Base-by-base conservation (phyloP, 2,329 filamentous ascomycete genomes). In the Ustulina deusta region DNA sequence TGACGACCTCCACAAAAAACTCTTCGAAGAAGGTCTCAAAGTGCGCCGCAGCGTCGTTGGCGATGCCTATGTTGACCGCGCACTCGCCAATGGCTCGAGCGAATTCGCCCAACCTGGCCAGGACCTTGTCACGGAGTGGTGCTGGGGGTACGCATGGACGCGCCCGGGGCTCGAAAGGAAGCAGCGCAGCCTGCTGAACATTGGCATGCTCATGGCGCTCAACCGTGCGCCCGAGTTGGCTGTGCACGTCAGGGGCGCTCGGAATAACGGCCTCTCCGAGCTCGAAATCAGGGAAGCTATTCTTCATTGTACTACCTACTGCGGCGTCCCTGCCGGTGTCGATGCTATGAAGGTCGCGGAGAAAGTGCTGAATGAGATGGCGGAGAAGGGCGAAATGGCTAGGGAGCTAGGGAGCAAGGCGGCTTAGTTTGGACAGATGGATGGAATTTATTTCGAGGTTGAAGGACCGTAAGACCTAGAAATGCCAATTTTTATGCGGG, bases 71-170 rank as follows among this genome's bases (percentile, higher is more conserved):
- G 89, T 91, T 62, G 83, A 89, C 73, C 80, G 79, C 3, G 84
- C 88, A 1, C 80, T 90, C 10, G 79, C 80, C n/a, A 85, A 85
- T 63, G 85, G 85, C 2, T 83, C 85, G 0, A 85, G 84, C 10
- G 84, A 87, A n/a, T 91, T 90, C 77, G 82, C 87, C 1, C 80
- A 81, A 44, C 85, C 89, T 0, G 86, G 87, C 71, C 89, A 91
- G 77, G 85, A 90, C 71, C 81, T 89, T 42, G 84, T 89, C 1
- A 90, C 88, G 0, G 88, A 90, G 78, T 86, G 83, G 75, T 87
- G 86, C 79, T 91, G 89, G 89, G 89, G 88, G 15, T 84, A 84
- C 66, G 84, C 86, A 29, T 91, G 89, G 89, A 86, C 86, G 3
- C 84, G 89, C 7, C 88, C 87, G 0, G 89, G 89, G 0, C 83